A percentile compares a stretch with the other conserved stretches of the same genome.
phyloP scores from a whole-genome alignment of 345 rosid species.

The Populus ilicifolia region DNA sequence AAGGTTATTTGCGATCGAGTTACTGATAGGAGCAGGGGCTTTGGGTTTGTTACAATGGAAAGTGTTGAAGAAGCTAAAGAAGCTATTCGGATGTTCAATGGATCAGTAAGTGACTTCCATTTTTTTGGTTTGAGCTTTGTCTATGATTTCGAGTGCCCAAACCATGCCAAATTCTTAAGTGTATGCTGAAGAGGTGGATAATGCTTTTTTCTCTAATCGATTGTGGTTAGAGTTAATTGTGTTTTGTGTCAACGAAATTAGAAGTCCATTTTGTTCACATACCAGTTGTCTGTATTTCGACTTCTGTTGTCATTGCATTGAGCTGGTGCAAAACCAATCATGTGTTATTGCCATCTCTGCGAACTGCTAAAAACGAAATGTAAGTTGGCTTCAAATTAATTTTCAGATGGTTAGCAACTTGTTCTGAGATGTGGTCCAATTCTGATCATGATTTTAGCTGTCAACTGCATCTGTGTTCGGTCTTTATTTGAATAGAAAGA shows the following conservation, averaged over 20 bases:
- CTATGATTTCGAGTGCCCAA: background rate
- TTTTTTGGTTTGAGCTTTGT: background rate
- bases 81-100: slow-evolving; percentile 74
- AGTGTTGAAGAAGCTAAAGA: slow-evolving; percentile 72
- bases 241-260: background rate
- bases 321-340: background rate
- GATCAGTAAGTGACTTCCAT: slow-evolving; percentile 56
- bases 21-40: slow-evolving; percentile 95
- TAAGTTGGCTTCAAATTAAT: background rate
- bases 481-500: background rate
- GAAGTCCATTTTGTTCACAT: background rate
- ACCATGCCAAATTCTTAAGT: background rate
- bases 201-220: background rate
- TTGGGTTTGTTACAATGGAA: slow-evolving; percentile 81
- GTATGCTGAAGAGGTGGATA: background rate
- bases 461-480: background rate
- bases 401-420: background rate
- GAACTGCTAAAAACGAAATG: background rate
- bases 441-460: background rate
- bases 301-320: background rate
- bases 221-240: background rate
- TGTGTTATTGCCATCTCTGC: background rate
- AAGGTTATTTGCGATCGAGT: slow-evolving; percentile 79
- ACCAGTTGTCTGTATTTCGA: background rate
- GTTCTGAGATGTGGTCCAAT: background rate